Percentiles rank a stretch among this genome's conserved stretches.
Conservation (phyloP, 495 filamentous ascomycete species). For the Oidiodendron maius region DNA sequence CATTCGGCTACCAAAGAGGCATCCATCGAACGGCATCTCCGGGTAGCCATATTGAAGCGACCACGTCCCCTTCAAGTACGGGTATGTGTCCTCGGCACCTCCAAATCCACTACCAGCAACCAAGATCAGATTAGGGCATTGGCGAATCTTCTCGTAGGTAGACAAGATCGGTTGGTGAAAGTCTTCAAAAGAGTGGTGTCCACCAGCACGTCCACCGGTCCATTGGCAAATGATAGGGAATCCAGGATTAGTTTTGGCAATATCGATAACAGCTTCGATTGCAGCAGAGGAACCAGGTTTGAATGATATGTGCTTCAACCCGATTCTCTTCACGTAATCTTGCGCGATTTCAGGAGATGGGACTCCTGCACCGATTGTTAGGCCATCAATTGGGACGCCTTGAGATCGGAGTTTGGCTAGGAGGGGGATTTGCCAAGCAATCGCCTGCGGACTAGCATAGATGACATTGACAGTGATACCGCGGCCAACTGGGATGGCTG, state of each 20-base stretch:
- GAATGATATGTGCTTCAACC: constrained; percentile 88
- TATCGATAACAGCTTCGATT: constrained; percentile 81
- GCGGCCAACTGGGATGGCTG: constrained; percentile 74
- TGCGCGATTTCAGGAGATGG: constrained; percentile 89
- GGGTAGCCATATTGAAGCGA: constrained; percentile 75
- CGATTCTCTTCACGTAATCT: constrained; percentile 83
- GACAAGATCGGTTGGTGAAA: constrained; percentile 84
- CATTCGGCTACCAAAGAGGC: constrained; percentile 80
- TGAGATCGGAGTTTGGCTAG: constrained; percentile 72
- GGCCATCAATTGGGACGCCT: constrained; percentile 85
- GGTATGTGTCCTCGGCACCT: constrained; percentile 79
- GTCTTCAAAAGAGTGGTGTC: constrained; percentile 90
- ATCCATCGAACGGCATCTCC: constrained; percentile 87
- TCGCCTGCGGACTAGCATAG: constrained; percentile 88
- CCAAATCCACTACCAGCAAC: constrained; percentile 89
- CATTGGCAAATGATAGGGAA: constrained; percentile 89
- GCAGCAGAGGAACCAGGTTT: constrained; percentile 84
- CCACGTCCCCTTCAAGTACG: constrained; percentile 83
- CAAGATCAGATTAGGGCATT: constrained; percentile 74
- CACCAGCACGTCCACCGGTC: constrained; percentile 88
- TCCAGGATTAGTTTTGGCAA: constrained; percentile 79
- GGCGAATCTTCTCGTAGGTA: constrained; percentile 76
- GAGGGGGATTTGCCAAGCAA: constrained; percentile 95
- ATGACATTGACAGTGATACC: constrained; percentile 91
- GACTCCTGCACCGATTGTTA: constrained; percentile 89